These are phyloP conservation scores for Irpex sp. DNA, from an alignment of 1,284 basidiomycete genomes.

Conservation along the genomic window DNA sequence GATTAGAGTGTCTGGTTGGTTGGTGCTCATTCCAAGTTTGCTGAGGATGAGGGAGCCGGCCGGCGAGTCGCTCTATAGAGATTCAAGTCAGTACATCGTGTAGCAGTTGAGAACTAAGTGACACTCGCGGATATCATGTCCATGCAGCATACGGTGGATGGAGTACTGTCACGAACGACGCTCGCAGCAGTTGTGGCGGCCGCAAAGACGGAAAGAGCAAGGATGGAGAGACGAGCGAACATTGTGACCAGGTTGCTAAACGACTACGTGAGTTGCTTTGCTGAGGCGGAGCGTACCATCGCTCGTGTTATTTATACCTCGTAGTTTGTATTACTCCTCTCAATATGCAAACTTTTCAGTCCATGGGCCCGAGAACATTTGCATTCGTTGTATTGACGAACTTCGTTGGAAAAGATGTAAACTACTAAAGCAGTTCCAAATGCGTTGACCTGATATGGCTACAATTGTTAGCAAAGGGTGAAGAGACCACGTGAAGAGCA, in stretches of 20 bases:
- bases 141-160: constrained; percentile 7
- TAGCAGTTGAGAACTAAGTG: background rate
- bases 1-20: constrained; percentile 3
- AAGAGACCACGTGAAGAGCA: no score
- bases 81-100: background rate
- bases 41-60: constrained; percentile 2
- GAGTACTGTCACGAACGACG: background rate
- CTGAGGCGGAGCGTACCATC: background rate
- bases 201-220: constrained; percentile 10
- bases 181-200: constrained; percentile 8
- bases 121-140: constrained; percentile 2
- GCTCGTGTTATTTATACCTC: background rate
- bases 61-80: constrained; percentile 2
- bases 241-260: constrained; percentile 4
- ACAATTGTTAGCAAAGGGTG: no score
- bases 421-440: no score
- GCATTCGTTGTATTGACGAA: no score
- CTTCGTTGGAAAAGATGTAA: no score
- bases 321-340: no score
- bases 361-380: no score
- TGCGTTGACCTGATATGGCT: no score
- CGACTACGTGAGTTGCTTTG: constrained; percentile 2
- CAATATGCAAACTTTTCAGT: no score
- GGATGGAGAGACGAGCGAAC: constrained; percentile 9
- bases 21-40: constrained; percentile 2